phyloP scores from a whole-genome alignment of 2,329 filamentous ascomycete genomes.

The Colletotrichum horii region DNA sequence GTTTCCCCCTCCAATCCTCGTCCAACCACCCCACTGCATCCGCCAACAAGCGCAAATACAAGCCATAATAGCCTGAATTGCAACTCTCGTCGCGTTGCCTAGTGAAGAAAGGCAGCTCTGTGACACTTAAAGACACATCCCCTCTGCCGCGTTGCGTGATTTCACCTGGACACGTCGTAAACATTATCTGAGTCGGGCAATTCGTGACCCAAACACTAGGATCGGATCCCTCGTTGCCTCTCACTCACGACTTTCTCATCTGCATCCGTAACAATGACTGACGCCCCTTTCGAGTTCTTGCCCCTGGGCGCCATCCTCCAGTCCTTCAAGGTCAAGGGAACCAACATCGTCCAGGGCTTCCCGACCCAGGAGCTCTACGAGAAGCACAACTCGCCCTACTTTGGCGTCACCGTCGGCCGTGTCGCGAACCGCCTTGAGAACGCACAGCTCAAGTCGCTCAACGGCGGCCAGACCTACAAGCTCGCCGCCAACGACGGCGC shows the following conservation, averaged over 20 bases:
- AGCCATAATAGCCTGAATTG: slow-evolving; percentile 20
- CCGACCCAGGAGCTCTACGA: slow-evolving; percentile 76
- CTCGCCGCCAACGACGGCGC: slow-evolving; percentile 78
- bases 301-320: slow-evolving; percentile 82
- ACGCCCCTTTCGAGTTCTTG: slow-evolving; percentile 68
- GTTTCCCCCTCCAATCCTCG: slow-evolving; percentile 1
- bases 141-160: not conserved
- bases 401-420: slow-evolving; percentile 92
- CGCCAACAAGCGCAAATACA: slow-evolving; percentile 10
- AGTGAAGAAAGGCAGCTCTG: not conserved
- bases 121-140: not conserved
- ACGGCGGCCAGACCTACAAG: slow-evolving; percentile 68
- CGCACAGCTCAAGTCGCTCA: slow-evolving; percentile 74
- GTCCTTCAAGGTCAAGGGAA: slow-evolving; percentile 75
- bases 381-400: slow-evolving; percentile 77
- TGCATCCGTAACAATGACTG: slow-evolving; percentile 38
- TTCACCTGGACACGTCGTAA: not conserved
- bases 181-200: not conserved
- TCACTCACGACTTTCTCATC: not conserved
- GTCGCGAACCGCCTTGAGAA: slow-evolving; percentile 80
- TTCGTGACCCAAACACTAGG: not conserved
- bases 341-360: slow-evolving; percentile 91
- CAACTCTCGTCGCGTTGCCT: not conserved
- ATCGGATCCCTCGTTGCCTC: not conserved
- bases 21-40: slow-evolving; percentile 1